Evolutionary conservation across 2,329 filamentous ascomycete species (phyloP), one percentile per base, ranked within the genome.

Genomic region (Colletotrichum orbiculare): DNA sequence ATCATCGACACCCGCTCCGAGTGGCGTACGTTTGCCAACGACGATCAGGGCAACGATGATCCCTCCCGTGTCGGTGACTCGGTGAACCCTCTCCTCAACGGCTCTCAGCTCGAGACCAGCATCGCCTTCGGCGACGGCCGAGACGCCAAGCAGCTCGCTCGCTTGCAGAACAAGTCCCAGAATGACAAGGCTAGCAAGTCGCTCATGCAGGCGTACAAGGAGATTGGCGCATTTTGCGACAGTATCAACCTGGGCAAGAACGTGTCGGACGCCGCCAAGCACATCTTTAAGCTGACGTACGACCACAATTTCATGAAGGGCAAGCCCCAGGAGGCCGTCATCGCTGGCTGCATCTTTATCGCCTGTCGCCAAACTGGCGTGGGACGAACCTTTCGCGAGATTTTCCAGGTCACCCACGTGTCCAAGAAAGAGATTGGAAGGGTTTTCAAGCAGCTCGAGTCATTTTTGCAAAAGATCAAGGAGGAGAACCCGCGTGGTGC

Each of bases 21-120:
- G 81, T 99, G 96, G 96, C 93, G 96, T 76, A 99, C 96, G 1
- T 99, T 99, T 81, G 94, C 94, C 75, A 98, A 98, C 76, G 96
- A 99, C 74, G 96, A 99, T 76, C 93, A 97, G 77, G 93, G 93
- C 73, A 94, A 92, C 74, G 96, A 98, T 72, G 96, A 99, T 71
- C 96, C 96, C 5, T 97, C 94, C 64, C 96, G 96, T 93, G 95
- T 99, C 69, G 96, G 96, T 82, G 96, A 98, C 72, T 92, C 91
- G 6, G 90, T 91, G 66, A 97, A 98, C 74, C 91, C 93, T 58
- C 89, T 99, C 47, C 86, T 97, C 63, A 94, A 97, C 73, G 94
- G 94, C 61, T 91, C 93, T 69, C 94, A 97, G 79, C 89, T 97
- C 49, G 89, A 94, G 74, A 97, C 94, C 6, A 89, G 86, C 69